phyloP scores from a whole-genome alignment of 2,329 filamentous ascomycete genomes.

The Septoria linicola region DNA sequence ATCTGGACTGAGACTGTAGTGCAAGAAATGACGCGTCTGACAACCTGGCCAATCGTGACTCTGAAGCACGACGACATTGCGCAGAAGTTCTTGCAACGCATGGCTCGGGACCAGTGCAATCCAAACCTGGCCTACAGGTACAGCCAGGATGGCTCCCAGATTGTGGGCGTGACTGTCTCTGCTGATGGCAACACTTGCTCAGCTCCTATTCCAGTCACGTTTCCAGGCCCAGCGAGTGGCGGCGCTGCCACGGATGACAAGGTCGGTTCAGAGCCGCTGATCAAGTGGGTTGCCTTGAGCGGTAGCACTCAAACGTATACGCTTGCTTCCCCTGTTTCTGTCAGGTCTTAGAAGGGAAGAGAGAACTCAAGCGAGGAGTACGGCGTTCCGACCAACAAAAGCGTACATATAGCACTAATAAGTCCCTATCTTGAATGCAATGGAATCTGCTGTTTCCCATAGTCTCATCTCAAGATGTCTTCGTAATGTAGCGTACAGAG shows the following conservation, averaged over 20 bases:
- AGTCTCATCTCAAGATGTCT: too few species aligned
- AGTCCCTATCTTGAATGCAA: too few species aligned
- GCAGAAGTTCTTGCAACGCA: slow-evolving; percentile 3
- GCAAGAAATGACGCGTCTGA: slow-evolving; percentile 14
- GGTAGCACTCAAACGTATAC: slow-evolving; percentile 8
- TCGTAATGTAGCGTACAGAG: too few species aligned
- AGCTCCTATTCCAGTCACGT: slow-evolving; percentile 11
- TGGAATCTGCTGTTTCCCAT: too few species aligned
- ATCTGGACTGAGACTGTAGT: slow-evolving; percentile 15
- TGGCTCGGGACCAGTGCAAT: slow-evolving; percentile 8
- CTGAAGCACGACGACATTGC: slow-evolving; percentile 16
- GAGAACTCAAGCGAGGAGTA: too few species aligned
- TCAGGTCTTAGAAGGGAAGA: slow-evolving; percentile 3
- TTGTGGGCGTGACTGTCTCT: slow-evolving; percentile 6
- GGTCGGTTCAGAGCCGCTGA: slow-evolving; percentile 12
- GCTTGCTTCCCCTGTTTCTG: slow-evolving; percentile 6
- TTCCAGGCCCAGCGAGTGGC: slow-evolving; percentile 15
- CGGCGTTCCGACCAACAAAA: too few species aligned
- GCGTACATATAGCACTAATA: too few species aligned
- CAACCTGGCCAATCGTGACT: slow-evolving; percentile 10
- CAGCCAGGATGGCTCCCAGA: background rate
- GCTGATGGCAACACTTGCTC: slow-evolving; percentile 10
- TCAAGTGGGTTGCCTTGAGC: slow-evolving; percentile 14
- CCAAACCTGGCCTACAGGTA: slow-evolving; percentile 6
- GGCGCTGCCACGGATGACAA: slow-evolving; percentile 8